Base-by-base conservation (phyloP, 108 stramenopile genomes). In the Cyclostephanos invisitatus region DNA sequence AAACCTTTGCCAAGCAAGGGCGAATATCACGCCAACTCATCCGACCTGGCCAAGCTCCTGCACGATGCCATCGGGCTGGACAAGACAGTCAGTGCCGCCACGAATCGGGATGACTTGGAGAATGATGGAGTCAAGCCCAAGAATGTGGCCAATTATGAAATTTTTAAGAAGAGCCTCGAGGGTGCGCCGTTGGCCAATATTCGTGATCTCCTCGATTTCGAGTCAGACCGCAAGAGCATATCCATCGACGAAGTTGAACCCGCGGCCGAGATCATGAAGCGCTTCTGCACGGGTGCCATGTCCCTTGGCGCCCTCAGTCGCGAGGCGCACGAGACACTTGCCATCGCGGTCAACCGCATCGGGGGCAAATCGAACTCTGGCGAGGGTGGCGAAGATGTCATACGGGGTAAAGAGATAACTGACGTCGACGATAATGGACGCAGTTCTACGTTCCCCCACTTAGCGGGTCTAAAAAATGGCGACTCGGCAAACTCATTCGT, bases 281-380 rank as follows among this genome's bases (percentile, higher is more conserved):
- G 95, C 20, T 97, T 97, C 78, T 93, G 91, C 70, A 97, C 95
- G 47, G 95, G 95, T 49, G 97, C 95, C 59, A 96, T 97, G 97
- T 94, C 92, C 17, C 92, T 96, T 50, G 97, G 97, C 25, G 94
- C 95, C 36, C 85, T 97, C 38, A 91, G 89, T 50, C 91, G 91
- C 17, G 96, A 97, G 79, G 91, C 95, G 25, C 97, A 97, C 76
- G 97, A 97, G 82, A 92, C 94, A 6, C 88, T 97, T 35, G 97
- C 95, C 21, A 92, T 97, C 78, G 97, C 97, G 40, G 91, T 96
- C 50, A 97, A 97, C 79, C 82, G 90, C 58, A 84, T 97, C 67
- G 97, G 97, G 55, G 94, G 92, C 54, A 95, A 95, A 75, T 92
- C 90, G 21, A 97, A 97, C 84, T 94, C 94, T 67, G 97, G 97